Conservation (phyloP, 768 basidiomycete species). For the Phanerochaete carnosa region DNA sequence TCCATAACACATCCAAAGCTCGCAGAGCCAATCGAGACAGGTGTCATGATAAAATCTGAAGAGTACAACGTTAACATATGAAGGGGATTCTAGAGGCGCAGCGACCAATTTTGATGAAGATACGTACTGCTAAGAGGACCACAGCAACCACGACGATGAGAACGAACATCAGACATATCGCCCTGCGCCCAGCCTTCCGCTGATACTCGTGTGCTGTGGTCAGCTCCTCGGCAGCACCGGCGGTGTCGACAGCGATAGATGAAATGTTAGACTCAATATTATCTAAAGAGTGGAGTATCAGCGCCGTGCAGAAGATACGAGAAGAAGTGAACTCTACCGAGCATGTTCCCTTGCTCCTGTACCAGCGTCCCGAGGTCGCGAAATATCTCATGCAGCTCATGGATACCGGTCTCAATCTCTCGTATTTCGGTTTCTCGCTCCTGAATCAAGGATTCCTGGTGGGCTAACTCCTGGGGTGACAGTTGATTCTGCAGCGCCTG, state of each 20-base stretch:
- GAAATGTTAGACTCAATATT: conserved; percentile 94
- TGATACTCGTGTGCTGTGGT: conserved; percentile 91
- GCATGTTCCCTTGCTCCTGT: conserved; percentile 89
- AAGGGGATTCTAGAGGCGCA: conserved; percentile 23
- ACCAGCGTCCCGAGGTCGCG: conserved; percentile 93
- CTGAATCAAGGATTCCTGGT: conserved; percentile 91
- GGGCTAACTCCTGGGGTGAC: conserved; percentile 90
- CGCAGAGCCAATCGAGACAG: background rate
- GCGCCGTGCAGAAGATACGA: background rate
- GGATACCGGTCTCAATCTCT: conserved; percentile 95
- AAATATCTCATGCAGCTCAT: conserved; percentile 95
- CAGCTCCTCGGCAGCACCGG: conserved; percentile 82
- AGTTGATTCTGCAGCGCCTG: conserved; percentile 68
- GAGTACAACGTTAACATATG: conserved; percentile 18
- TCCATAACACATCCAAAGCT: background rate
- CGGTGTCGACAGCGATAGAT: conserved; percentile 79
- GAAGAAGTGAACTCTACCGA: conserved; percentile 57
- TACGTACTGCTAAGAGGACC: conserved; percentile 87
- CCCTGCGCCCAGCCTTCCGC: conserved; percentile 86
- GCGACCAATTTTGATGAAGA: conserved; percentile 21
- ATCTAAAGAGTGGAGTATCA: conserved; percentile 44
- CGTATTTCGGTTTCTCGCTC: conserved; percentile 94
- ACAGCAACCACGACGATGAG: conserved; percentile 83
- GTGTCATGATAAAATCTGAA: conserved; percentile 25
- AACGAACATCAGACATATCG: conserved; percentile 86